Base-by-base conservation (phyloP, 1,139 yeast species). In the Entelexis sorbosivorans region DNA sequence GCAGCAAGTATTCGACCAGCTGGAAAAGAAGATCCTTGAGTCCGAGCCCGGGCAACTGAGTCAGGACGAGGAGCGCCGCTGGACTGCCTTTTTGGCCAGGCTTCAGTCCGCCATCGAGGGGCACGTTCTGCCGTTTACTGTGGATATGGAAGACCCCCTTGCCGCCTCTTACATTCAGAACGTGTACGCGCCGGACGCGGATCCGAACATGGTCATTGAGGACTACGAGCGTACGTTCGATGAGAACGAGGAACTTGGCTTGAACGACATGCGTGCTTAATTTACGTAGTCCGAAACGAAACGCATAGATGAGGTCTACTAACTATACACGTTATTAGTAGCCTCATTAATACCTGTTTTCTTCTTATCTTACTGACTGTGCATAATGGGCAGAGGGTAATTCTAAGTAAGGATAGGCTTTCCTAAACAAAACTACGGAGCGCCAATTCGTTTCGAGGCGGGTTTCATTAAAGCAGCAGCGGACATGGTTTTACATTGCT, bases 131-230 rank as follows among this genome's bases (percentile, higher is more conserved):
- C 82, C 83, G 48, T 89, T 93, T 69, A 89, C 96, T 3, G 76
- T 93, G 40, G 66, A 77, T 38, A 83, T 93, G 94, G 87, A 79
- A 58, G 99, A 93, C 69, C 98, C 99, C 8, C 71, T 91, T 64
- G 96, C 96, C 22, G 81, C 95, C 7, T 87, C 96, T 0, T 93
- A 93, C 64, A 83, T 93, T 59, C 99, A 93, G 70, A 93, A 93
- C 65, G 94, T 89, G 11, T 93, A 88, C 64, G 99, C 99, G 34
- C 99, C 99, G 22, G 99, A 93, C 67, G 78, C 78, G 43, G 98
- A 93, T 70, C 99, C 99, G 59, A 87, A 89, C 66, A 91, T 93
- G 97, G 74, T 67, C 36, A 77, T 85, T 58, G 96, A 83, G 68
- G 96, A 89, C 56, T 86, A 79, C 62, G 96, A 87, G 59, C 82